These are phyloP conservation scores for Xylaria cubensis DNA, from an alignment of 495 filamentous ascomycete genomes.

Conservation along the genomic window DNA sequence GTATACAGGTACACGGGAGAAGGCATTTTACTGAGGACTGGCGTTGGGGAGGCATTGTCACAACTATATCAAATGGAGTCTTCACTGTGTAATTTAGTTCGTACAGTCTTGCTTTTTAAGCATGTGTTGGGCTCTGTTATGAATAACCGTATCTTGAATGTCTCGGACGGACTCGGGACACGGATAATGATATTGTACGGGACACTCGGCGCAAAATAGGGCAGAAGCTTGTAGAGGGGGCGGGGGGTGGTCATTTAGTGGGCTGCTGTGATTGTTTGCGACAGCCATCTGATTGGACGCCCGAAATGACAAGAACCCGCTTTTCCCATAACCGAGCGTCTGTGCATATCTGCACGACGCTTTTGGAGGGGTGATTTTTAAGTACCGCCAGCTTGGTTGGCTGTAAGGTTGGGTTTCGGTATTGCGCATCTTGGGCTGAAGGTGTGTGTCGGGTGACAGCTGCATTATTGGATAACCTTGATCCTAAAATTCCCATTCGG, in stretches of 20 bases:
- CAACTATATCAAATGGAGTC: too few species aligned
- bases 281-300: slow-evolving; percentile 14
- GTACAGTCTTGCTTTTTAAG: neutral
- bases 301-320: slow-evolving; percentile 16
- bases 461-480: neutral
- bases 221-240: slow-evolving; percentile 14
- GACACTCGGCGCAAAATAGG: slow-evolving; percentile 8
- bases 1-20: neutral
- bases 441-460: slow-evolving; percentile 2
- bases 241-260: slow-evolving; percentile 9
- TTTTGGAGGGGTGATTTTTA: neutral
- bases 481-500: neutral
- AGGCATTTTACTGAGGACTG: neutral
- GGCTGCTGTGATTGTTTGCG: slow-evolving; percentile 12
- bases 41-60: slow-evolving; percentile 7
- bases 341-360: slow-evolving; percentile 17
- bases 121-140: neutral
- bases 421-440: neutral
- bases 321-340: slow-evolving; percentile 12
- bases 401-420: slow-evolving; percentile 14
- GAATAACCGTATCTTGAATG: too few species aligned
- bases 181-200: neutral
- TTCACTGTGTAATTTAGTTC: neutral
- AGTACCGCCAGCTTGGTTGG: slow-evolving; percentile 25
- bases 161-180: too few species aligned